Evolutionary conservation across 805 yeast genomes (phyloP).

Genomic region (Candida chilensis): DNA sequence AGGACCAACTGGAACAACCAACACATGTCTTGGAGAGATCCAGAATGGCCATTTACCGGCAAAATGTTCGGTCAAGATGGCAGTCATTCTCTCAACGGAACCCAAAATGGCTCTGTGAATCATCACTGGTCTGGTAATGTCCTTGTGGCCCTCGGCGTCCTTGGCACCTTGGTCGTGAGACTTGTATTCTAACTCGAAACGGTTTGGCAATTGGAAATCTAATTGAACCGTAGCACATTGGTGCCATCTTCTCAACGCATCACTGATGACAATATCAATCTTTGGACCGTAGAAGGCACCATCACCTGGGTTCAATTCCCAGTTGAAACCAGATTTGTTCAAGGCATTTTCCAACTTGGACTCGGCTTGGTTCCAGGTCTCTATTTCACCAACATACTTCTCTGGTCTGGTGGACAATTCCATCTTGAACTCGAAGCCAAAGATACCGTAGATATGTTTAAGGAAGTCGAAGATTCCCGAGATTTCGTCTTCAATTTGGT

Average conservation of each 20-base stretch:
- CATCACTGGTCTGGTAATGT: constrained; percentile 89
- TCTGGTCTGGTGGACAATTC: constrained; percentile 97
- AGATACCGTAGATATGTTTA: constrained; percentile 77
- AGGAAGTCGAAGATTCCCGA: constrained; percentile 79
- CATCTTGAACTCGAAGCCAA: constrained; percentile 94
- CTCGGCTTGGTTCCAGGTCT: constrained; percentile 93
- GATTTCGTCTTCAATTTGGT: constrained; percentile 84
- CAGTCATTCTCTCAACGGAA: constrained; percentile 98
- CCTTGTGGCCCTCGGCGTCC: constrained; percentile 43
- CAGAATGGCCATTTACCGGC: constrained; percentile 99
- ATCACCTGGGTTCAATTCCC: constrained; percentile 96
- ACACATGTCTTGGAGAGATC: constrained; percentile 98
- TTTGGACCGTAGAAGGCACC: constrained; percentile 96
- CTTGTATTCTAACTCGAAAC: constrained; percentile 87
- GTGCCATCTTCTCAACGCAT: constrained; percentile 93
- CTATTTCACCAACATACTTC: constrained; percentile 87
- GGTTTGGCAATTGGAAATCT: constrained; percentile 94
- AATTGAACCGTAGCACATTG: constrained; percentile 99
- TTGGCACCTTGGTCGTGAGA: constrained; percentile 46
- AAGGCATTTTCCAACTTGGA: constrained; percentile 73
- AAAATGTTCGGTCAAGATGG: constrained; percentile 94
- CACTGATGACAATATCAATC: constrained; percentile 93
- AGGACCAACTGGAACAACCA: constrained; percentile 95
- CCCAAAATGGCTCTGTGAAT: constrained; percentile 98
- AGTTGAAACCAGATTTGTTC: constrained; percentile 76